Conservation (phyloP, 73 alveolate species). For the Halteria grandinella region DNA sequence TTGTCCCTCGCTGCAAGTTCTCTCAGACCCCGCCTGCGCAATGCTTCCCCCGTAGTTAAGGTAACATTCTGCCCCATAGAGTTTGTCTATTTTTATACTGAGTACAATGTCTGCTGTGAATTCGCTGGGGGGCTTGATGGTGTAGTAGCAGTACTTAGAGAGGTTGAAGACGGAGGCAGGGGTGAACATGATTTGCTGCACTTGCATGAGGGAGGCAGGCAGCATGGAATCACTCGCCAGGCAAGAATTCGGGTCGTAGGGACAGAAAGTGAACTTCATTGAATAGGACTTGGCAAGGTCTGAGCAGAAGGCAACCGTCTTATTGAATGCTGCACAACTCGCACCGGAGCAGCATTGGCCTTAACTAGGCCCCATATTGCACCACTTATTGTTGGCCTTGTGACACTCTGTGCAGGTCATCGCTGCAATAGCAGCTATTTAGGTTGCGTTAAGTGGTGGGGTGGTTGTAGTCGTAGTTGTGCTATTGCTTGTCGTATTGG, state of each 20-base stretch:
- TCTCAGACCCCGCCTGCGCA: background rate
- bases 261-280: too few species aligned
- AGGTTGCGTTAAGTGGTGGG: too few species aligned
- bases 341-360: too few species aligned
- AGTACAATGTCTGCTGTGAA: slow-evolving; percentile 1
- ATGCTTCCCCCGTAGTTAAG: slow-evolving; percentile 50
- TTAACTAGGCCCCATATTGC: too few species aligned
- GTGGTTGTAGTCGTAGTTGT: too few species aligned
- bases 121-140: slow-evolving; percentile 39
- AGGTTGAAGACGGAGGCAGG: slow-evolving; percentile 3
- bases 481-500: too few species aligned
- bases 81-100: slow-evolving; percentile 11
- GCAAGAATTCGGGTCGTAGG: slow-evolving; percentile 25
- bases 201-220: slow-evolving; percentile 12
- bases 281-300: too few species aligned
- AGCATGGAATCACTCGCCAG: slow-evolving; percentile 21
- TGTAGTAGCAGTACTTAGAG: slow-evolving; percentile 30
- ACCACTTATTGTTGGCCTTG: too few species aligned
- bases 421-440: too few species aligned
- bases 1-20: slow-evolving; percentile 14
- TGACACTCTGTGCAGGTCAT: too few species aligned
- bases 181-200: slow-evolving; percentile 13
- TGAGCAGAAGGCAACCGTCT: too few species aligned
- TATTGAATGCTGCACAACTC: too few species aligned
- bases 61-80: slow-evolving; percentile 15